A percentile compares a stretch with the other conserved stretches of the same genome.
phyloP scores from a whole-genome alignment of 495 filamentous ascomycete genomes.

The Oleoguttula mirabilis region DNA sequence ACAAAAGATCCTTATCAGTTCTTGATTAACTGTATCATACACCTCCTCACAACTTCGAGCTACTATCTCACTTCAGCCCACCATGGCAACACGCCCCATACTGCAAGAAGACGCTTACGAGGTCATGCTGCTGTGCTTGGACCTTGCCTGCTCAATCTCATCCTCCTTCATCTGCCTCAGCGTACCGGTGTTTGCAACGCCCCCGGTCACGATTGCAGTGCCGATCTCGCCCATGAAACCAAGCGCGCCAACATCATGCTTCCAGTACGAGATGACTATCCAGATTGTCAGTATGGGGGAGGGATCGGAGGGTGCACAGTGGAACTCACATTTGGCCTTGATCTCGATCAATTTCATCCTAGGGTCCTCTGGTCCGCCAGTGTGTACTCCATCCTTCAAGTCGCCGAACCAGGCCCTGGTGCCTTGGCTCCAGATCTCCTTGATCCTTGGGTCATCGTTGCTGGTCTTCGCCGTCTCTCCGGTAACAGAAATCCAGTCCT shows the following conservation, averaged over 20 bases:
- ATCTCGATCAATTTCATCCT: constrained; percentile 32
- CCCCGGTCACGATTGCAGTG: constrained; percentile 21
- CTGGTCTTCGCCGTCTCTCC: constrained; percentile 24
- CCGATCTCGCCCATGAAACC: constrained; percentile 26
- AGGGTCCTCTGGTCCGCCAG: constrained; percentile 31
- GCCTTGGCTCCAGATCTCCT: constrained; percentile 29
- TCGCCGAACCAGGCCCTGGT: constrained; percentile 36
- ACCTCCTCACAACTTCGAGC: no score
- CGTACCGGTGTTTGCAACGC: constrained; percentile 25
- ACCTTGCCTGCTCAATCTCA: constrained; percentile 23
- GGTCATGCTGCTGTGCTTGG: constrained; percentile 7
- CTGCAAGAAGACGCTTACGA: no score
- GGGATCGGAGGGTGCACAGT: neutral
- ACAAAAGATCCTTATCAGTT: no score
- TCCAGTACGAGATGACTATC: constrained; percentile 26
- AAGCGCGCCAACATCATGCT: constrained; percentile 16
- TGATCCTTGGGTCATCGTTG: constrained; percentile 33
- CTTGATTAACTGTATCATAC: no score
- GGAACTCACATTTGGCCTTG: constrained; percentile 22
- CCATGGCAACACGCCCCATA: no score
- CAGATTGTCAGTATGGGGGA: neutral
- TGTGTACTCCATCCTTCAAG: constrained; percentile 35
- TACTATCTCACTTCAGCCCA: no score
- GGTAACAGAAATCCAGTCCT: constrained; percentile 33
- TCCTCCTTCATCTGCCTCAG: constrained; percentile 23